Evolutionary conservation across 495 filamentous ascomycete species (phyloP).

Genomic region (Penicillium coprophilum): DNA sequence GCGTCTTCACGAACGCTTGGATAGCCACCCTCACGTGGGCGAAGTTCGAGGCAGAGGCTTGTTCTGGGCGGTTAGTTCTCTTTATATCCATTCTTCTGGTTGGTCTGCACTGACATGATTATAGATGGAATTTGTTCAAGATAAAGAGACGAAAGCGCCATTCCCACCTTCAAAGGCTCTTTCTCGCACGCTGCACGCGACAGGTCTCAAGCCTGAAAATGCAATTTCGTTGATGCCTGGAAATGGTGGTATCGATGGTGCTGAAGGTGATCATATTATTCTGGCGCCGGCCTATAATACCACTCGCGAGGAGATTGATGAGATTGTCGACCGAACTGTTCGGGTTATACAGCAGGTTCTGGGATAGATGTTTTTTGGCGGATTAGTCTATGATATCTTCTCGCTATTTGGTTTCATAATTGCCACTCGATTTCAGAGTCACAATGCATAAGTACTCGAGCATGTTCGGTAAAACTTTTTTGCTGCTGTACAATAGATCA

Average conservation of each 20-base stretch:
- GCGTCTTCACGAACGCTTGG: slow-evolving; percentile 38
- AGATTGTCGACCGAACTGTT: slow-evolving; percentile 47
- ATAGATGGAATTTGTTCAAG: slow-evolving; percentile 56
- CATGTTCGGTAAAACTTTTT: neutral
- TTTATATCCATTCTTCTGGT: neutral
- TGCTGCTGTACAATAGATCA: neutral
- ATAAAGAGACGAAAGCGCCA: slow-evolving; percentile 52
- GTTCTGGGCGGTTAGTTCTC: slow-evolving; percentile 50
- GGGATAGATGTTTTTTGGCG: slow-evolving; percentile 10
- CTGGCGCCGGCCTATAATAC: slow-evolving; percentile 72
- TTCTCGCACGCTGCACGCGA: slow-evolving; percentile 49
- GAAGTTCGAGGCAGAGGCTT: slow-evolving; percentile 54
- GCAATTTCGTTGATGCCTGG: slow-evolving; percentile 70
- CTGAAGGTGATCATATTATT: slow-evolving; percentile 68
- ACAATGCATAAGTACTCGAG: neutral
- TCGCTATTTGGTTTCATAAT: neutral
- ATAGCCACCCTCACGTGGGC: slow-evolving; percentile 45
- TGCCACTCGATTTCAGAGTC: neutral
- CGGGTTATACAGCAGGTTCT: slow-evolving; percentile 31
- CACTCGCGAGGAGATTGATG: slow-evolving; percentile 56
- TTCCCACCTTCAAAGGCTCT: slow-evolving; percentile 41
- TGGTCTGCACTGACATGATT: slow-evolving; percentile 3
- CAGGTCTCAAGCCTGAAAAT: slow-evolving; percentile 50
- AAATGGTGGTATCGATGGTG: slow-evolving; percentile 62
- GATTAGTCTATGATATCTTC: neutral